Evolutionary conservation across 192 early-diverging fungal species (phyloP).

Genomic region (Entomortierella parvispora): DNA sequence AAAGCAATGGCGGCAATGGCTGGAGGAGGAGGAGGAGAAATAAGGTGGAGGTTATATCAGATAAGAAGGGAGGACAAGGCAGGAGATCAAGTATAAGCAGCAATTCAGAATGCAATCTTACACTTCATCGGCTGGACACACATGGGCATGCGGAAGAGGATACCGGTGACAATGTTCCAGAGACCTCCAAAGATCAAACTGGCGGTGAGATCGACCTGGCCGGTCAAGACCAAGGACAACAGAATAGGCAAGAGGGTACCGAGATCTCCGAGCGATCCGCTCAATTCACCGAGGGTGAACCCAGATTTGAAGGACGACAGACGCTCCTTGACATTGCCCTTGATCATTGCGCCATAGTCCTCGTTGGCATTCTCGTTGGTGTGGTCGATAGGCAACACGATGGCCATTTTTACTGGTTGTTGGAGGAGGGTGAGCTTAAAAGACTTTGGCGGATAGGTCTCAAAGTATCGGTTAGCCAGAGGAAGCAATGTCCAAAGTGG

Average conservation of each 20-base stretch:
- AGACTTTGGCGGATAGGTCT: no score
- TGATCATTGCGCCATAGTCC: conserved; percentile 15
- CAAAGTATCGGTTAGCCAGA: no score
- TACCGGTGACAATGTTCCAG: conserved; percentile 86
- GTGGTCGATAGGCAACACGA: conserved; percentile 18
- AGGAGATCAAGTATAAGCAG: neutral
- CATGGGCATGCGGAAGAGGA: conserved; percentile 84
- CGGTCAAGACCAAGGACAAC: conserved; percentile 74
- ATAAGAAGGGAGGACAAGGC: no score
- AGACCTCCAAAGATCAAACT: conserved; percentile 88
- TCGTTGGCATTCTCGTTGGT: neutral
- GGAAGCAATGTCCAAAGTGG: no score
- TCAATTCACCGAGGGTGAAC: conserved; percentile 59
- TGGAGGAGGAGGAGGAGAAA: no score
- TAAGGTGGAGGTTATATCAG: no score
- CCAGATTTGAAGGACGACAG: conserved; percentile 23
- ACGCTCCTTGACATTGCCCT: conserved; percentile 22
- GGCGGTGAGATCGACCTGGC: conserved; percentile 77
- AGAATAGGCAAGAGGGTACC: conserved; percentile 86
- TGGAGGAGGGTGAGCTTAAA: neutral
- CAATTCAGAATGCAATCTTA: conserved; percentile 26
- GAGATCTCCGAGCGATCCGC: conserved; percentile 78
- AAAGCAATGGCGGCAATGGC: conserved; percentile 85
- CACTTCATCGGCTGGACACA: conserved; percentile 94
- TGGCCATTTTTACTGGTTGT: conserved; percentile 4